Percentiles rank a stretch among this genome's conserved stretches.
Conservation (phyloP, 2,329 filamentous ascomycete species). For the Colletotrichum orchidophilum region DNA sequence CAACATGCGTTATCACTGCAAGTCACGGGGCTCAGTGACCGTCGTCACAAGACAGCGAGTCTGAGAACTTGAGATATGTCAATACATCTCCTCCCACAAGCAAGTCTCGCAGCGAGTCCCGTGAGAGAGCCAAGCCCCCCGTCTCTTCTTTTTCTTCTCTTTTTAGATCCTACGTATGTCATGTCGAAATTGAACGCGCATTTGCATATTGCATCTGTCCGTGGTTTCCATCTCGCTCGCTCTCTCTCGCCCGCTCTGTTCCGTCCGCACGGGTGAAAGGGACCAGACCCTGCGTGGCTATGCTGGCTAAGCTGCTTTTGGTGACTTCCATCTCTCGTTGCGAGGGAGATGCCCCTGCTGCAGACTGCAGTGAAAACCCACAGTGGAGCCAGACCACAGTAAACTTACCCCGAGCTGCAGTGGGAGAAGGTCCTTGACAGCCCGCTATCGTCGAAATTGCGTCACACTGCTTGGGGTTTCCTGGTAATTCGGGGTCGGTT, state of each 20-base stretch:
- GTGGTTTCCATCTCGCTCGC: not conserved
- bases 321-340: not conserved
- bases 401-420: constrained; percentile 17
- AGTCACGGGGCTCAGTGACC: not conserved
- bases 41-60: constrained; percentile 13
- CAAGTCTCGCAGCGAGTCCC: constrained; percentile 22
- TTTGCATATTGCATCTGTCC: constrained; percentile 14
- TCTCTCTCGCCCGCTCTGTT: not conserved
- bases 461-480: constrained; percentile 25
- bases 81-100: not conserved
- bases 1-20: not conserved
- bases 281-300: constrained; percentile 34
- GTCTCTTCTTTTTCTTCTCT: constrained; percentile 13
- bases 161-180: not conserved
- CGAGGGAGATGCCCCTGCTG: constrained; percentile 13
- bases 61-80: not conserved
- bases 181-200: constrained; percentile 8
- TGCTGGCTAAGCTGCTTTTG: constrained; percentile 16
- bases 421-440: constrained; percentile 21
- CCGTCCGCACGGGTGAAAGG: constrained; percentile 29
- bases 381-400: constrained; percentile 10
- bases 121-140: constrained; percentile 17
- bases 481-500: not conserved
- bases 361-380: constrained; percentile 11
- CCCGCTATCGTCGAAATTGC: constrained; percentile 22